Base-by-base conservation (phyloP, 345 rosid genomes). In the Hevea brasiliensis region DNA sequence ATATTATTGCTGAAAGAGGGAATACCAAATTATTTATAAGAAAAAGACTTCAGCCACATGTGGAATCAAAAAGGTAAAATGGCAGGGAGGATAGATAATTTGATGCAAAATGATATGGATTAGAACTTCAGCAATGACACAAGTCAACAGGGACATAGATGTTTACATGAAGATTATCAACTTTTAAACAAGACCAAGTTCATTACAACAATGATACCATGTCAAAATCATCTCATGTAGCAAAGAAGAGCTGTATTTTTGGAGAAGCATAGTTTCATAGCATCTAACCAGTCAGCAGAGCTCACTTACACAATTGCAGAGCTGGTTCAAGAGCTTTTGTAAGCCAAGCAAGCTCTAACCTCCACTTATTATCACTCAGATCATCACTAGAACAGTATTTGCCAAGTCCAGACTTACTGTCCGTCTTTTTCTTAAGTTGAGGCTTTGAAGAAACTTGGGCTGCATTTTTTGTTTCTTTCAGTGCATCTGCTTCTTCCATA, bases 251-350 rank as follows among this genome's bases (percentile, higher is more conserved):
- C 10, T 13, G 53, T 48, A 48, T 13, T 54, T 11, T n/a, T 56
- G 18, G 41, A 20, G 21, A 41, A 9, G 14, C 51, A 64, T 42
- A 40, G 42, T 21, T 8, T 45, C 20, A 75, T 24, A 37, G 56
- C 37, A 67, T 84, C 77, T 81, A 50, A 89, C 93, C 94, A 89
- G 91, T 68, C 60, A 88, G 89, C 76, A 89, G 78, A 79, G 96
- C 92, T 91, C 89, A 85, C 85, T 85, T 80, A 79, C 88, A 92
- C 42, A 91, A 70, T 68, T 91, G 94, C 58, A 89, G 57, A 74
- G 97, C 95, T 42, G 96, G 97, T 68, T 92, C 97, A 61, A 92
- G 82, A 48, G 92, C 89, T 76, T 78, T 92, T 0, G 89, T 76
- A 68, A 94, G 90, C 95, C 98, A 94, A 61, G 88, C 90, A 41